These are phyloP conservation scores for Talaromyces sp. DNA, from an alignment of 2,329 filamentous ascomycete genomes.

Conservation along the genomic window DNA sequence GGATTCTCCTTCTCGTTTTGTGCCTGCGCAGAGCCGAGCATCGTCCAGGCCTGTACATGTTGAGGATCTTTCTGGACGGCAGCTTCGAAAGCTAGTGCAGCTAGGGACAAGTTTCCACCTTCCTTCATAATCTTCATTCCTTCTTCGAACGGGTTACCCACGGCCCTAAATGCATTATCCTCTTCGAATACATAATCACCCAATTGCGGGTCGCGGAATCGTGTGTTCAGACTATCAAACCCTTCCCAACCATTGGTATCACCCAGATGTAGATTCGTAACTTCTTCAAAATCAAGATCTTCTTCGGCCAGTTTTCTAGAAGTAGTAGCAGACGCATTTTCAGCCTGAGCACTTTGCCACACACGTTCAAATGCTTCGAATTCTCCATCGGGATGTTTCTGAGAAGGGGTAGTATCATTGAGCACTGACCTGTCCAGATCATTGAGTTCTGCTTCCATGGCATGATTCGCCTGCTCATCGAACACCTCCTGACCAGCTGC, in stretches of 20 bases:
- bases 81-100: slow-evolving; percentile 90
- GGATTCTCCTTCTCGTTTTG: slow-evolving; percentile 98
- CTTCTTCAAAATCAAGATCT: slow-evolving; percentile 52
- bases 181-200: slow-evolving; percentile 94
- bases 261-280: slow-evolving; percentile 53
- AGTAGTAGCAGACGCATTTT: slow-evolving; percentile 26
- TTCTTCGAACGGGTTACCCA: slow-evolving; percentile 83
- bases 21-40: slow-evolving; percentile 84
- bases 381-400: slow-evolving; percentile 49
- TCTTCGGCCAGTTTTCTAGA: slow-evolving; percentile 60
- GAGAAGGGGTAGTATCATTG: slow-evolving; percentile 13
- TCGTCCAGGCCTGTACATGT: slow-evolving; percentile 90
- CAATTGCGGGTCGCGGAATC: slow-evolving; percentile 67
- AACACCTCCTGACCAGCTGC: slow-evolving; percentile 48
- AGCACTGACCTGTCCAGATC: slow-evolving; percentile 77
- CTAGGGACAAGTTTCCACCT: slow-evolving; percentile 88
- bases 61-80: slow-evolving; percentile 83
- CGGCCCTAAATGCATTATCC: slow-evolving; percentile 80
- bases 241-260: slow-evolving; percentile 76
- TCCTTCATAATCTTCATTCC: slow-evolving; percentile 89
- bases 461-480: slow-evolving; percentile 62
- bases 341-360: slow-evolving; percentile 45
- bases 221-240: slow-evolving; percentile 65
- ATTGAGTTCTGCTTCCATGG: slow-evolving; percentile 81
- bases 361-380: slow-evolving; percentile 87